These are phyloP conservation scores for Desmodesmus armatus DNA, from an alignment of 139 green algal genomes.

Conservation along the genomic window DNA sequence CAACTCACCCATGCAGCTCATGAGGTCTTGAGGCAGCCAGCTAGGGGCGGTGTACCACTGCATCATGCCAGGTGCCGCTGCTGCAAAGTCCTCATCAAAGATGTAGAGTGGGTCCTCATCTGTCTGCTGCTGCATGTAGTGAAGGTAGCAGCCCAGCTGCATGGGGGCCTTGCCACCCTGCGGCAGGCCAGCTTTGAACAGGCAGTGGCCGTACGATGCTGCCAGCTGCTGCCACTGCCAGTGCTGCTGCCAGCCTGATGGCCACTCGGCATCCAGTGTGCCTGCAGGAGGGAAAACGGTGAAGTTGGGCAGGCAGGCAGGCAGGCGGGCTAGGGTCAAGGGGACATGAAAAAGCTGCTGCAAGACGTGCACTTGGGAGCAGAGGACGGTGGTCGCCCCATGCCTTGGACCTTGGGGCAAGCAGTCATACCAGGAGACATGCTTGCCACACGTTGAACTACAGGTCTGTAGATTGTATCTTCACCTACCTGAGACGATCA, in stretches of 20 bases:
- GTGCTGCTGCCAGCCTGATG: slow-evolving; percentile 19
- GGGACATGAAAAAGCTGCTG: too few relatives aligned
- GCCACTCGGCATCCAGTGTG: slow-evolving; percentile 13
- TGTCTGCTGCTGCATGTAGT: background rate
- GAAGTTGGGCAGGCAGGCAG: background rate
- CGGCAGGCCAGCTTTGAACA: background rate
- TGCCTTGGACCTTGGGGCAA: too few relatives aligned
- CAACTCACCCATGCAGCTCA: background rate
- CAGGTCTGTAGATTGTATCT: too few relatives aligned
- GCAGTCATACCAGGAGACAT: too few relatives aligned
- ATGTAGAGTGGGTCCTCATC: slow-evolving; percentile 41
- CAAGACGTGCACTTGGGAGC: too few relatives aligned
- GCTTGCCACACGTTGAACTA: too few relatives aligned
- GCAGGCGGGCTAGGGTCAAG: too few relatives aligned
- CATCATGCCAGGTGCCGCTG: background rate
- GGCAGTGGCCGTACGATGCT: background rate
- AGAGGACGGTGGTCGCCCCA: too few relatives aligned
- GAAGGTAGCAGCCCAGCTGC: background rate
- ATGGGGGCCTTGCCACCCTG: slow-evolving; percentile 8
- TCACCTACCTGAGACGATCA: slow-evolving; percentile 19
- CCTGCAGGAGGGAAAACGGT: background rate
- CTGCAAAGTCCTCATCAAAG: slow-evolving; percentile 34
- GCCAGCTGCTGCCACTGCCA: slow-evolving; percentile 11
- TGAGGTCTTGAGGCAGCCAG: background rate
- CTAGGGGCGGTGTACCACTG: background rate